A percentile compares a stretch with the other conserved stretches of the same genome.
These are phyloP conservation scores for Neurospora pannonica DNA, from an alignment of 495 filamentous ascomycete genomes.

Conservation along the genomic window DNA sequence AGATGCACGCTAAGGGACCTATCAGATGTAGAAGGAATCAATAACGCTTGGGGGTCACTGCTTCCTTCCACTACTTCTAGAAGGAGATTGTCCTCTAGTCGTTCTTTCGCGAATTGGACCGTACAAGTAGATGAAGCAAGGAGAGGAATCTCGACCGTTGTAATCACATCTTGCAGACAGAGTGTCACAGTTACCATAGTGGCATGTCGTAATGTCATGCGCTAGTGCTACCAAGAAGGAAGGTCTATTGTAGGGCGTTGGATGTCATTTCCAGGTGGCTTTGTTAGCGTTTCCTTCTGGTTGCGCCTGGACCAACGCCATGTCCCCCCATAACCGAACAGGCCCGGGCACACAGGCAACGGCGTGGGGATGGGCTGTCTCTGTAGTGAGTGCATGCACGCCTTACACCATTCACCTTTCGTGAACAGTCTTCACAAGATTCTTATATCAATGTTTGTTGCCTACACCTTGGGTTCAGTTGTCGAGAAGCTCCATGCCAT, in stretches of 20 bases:
- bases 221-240: neutral
- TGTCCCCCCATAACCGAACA: neutral
- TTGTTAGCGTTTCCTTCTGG: neutral
- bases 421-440: neutral
- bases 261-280: neutral
- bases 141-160: neutral
- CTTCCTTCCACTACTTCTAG: too few relatives aligned
- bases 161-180: neutral
- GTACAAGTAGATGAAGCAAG: neutral
- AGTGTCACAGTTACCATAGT: neutral
- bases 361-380: neutral
- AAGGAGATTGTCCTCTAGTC: neutral
- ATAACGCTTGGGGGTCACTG: neutral
- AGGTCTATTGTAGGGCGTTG: neutral
- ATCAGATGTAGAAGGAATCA: neutral
- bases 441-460: neutral
- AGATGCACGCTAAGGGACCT: neutral
- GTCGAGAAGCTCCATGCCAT: constrained; percentile 9
- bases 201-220: neutral
- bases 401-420: neutral
- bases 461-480: neutral
- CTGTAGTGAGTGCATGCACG: neutral
- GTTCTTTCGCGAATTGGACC: neutral
- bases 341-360: neutral
- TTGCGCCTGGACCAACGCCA: neutral